phyloP scores from a whole-genome alignment of 2,329 filamentous ascomycete species.

The Aspergillus brasiliensis region DNA sequence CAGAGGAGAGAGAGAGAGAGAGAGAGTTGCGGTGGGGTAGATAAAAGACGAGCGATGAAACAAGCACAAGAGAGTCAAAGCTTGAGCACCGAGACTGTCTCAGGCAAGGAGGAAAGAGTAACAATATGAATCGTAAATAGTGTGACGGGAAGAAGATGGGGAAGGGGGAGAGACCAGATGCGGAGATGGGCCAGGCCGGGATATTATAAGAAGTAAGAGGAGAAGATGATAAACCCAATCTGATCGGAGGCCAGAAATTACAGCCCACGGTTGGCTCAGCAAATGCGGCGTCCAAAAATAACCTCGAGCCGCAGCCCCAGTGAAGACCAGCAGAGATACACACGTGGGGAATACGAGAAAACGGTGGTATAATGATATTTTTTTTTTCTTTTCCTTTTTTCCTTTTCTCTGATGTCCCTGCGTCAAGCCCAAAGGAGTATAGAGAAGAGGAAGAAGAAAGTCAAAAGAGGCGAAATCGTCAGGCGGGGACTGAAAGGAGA shows the following conservation, averaged over 20 bases:
- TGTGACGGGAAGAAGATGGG: slow-evolving; percentile 3
- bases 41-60: slow-evolving; percentile 14
- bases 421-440: not conserved
- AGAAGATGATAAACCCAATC: slow-evolving; percentile 5
- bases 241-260: not conserved
- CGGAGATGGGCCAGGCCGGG: slow-evolving; percentile 8
- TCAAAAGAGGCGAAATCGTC: not conserved
- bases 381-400: not conserved
- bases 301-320: slow-evolving; percentile 26
- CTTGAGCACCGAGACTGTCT: not conserved
- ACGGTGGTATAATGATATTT: slow-evolving; percentile 14
- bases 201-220: slow-evolving; percentile 4
- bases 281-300: slow-evolving; percentile 22
- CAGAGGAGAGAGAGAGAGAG: slow-evolving; percentile 6
- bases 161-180: slow-evolving; percentile 4
- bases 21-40: not conserved
- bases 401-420: not conserved
- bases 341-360: slow-evolving; percentile 33
- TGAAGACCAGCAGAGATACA: slow-evolving; percentile 21
- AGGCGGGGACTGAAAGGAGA: slow-evolving; percentile 12
- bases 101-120: not conserved
- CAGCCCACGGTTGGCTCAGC: slow-evolving; percentile 2
- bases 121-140: too few relatives aligned
- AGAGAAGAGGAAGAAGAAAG: not conserved
- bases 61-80: not conserved